phyloP scores from a whole-genome alignment of 148 eudicot species.

The Vaccinium corymbosum region DNA sequence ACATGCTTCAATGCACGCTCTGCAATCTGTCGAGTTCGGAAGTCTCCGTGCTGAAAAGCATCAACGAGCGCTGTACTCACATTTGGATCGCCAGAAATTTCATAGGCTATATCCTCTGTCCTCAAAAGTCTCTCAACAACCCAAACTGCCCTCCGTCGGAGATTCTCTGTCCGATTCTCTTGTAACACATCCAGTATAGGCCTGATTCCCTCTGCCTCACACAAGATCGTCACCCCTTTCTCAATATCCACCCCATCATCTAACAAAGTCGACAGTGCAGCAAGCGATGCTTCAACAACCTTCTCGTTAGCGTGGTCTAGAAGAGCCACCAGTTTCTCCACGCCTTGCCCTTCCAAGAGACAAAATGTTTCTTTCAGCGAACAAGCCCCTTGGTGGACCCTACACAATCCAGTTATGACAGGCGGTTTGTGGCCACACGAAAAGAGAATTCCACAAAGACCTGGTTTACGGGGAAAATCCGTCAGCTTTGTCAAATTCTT shows the following conservation, averaged over 20 bases:
- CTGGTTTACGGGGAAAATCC: slow-evolving; percentile 40
- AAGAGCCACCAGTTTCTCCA: slow-evolving; percentile 64
- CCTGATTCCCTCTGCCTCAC: slow-evolving; percentile 54
- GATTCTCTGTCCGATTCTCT: slow-evolving; percentile 72
- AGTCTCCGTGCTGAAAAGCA: slow-evolving; percentile 82
- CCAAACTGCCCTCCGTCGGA: slow-evolving; percentile 78
- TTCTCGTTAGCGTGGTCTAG: slow-evolving; percentile 74
- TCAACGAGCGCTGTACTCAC: slow-evolving; percentile 80
- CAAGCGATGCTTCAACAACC: slow-evolving; percentile 83
- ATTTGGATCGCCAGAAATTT: slow-evolving; percentile 62
- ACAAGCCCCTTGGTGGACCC: slow-evolving; percentile 69
- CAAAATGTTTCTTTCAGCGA: slow-evolving; percentile 66
- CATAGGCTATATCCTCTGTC: slow-evolving; percentile 54
- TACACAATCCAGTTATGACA: slow-evolving; percentile 54
- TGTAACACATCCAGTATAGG: slow-evolving; percentile 67
- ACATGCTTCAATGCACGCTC: slow-evolving; percentile 83
- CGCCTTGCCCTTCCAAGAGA: slow-evolving; percentile 68
- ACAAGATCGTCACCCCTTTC: slow-evolving; percentile 50
- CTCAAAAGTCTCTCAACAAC: slow-evolving; percentile 74
- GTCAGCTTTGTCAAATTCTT: slow-evolving; percentile 53
- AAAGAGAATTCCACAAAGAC: slow-evolving; percentile 49
- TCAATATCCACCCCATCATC: slow-evolving; percentile 77
- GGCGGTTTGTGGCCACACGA: slow-evolving; percentile 64
- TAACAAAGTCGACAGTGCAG: slow-evolving; percentile 74
- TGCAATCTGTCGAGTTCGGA: slow-evolving; percentile 78